A percentile compares a stretch with the other conserved stretches of the same genome.
These are phyloP conservation scores for Aspergillus flavus DNA, from an alignment of 2,329 filamentous ascomycete species.

Conservation along the genomic window DNA sequence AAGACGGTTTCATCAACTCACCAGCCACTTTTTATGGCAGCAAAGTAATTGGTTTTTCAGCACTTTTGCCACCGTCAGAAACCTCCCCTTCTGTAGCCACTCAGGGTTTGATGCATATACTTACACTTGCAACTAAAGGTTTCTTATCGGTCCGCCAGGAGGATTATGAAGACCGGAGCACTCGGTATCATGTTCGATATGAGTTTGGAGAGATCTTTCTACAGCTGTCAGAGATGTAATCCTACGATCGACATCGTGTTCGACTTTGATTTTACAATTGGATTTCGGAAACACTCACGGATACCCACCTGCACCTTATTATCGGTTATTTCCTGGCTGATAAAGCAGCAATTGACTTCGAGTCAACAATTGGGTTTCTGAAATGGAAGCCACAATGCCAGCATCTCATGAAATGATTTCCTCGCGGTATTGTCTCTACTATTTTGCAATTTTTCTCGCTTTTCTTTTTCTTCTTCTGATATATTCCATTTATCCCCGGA, in stretches of 20 bases:
- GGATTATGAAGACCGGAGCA: constrained; percentile 39
- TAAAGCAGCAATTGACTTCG: background rate
- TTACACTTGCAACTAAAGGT: constrained; percentile 69
- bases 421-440: background rate
- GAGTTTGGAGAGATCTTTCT: constrained; percentile 35
- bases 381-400: background rate
- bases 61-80: constrained; percentile 63
- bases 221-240: constrained; percentile 19
- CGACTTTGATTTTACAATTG: background rate
- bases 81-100: constrained; percentile 65
- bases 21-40: background rate
- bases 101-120: constrained; percentile 74
- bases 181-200: constrained; percentile 23
- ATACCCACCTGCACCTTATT: background rate
- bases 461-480: background rate
- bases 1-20: background rate
- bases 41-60: constrained; percentile 62
- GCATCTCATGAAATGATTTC: background rate
- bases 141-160: constrained; percentile 65
- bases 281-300: background rate
- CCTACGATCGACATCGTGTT: background rate
- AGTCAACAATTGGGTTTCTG: background rate
- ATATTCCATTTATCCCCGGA: background rate
- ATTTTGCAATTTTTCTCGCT: background rate
- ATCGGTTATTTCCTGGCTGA: background rate